A percentile compares a stretch with the other conserved stretches of the same genome.
These are phyloP conservation scores for Acacia crassicarpa DNA, from an alignment of 306 rosid genomes.

Conservation along the genomic window DNA sequence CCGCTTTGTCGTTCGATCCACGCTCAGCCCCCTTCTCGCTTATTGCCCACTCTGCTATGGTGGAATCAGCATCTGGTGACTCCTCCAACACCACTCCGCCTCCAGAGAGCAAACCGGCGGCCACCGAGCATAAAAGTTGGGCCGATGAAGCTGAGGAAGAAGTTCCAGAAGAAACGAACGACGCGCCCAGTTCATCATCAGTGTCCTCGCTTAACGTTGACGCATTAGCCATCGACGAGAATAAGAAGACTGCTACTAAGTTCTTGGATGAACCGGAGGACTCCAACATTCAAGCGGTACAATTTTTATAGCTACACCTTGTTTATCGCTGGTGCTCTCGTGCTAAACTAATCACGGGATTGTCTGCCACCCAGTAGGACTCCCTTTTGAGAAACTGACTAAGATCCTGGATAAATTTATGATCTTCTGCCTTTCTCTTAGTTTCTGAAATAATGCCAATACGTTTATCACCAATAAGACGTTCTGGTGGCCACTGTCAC, in stretches of 20 bases:
- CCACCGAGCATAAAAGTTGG: constrained; percentile 45
- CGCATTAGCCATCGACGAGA: constrained; percentile 49
- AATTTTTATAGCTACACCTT: not conserved
- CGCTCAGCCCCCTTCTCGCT: not conserved
- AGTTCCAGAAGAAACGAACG: constrained; percentile 30
- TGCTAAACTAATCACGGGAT: not conserved
- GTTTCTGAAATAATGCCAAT: no score
- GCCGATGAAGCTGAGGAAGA: constrained; percentile 61
- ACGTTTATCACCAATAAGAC: no score
- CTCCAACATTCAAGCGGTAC: constrained; percentile 69
- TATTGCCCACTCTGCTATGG: constrained; percentile 2
- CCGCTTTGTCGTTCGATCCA: no score
- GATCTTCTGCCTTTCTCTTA: not conserved
- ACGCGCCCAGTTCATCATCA: constrained; percentile 24
- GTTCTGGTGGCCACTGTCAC: no score
- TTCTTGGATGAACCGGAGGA: constrained; percentile 83
- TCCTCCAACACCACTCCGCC: not conserved
- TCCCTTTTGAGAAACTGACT: not conserved
- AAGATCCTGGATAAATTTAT: not conserved
- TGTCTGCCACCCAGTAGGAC: not conserved
- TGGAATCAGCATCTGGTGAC: constrained; percentile 21
- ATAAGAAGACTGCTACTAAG: constrained; percentile 27
- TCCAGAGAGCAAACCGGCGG: constrained; percentile 12
- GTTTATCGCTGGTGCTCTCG: not conserved
- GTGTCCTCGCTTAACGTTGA: constrained; percentile 41